Base-by-base conservation (phyloP, 2,329 filamentous ascomycete species). In the Penicillium sp. region DNA sequence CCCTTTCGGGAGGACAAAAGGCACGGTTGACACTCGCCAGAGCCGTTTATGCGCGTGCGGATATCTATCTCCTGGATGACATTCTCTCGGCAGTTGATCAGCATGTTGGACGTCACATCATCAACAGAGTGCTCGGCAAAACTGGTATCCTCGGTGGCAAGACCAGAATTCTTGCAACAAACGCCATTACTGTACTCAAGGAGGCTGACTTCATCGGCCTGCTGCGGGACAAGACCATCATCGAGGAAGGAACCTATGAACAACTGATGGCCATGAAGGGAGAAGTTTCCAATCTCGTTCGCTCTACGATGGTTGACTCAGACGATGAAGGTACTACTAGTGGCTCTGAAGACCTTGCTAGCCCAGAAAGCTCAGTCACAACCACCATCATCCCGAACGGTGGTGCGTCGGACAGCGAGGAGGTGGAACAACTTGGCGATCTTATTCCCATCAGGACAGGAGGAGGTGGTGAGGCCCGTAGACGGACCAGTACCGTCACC, bases 21-120 rank as follows among this genome's bases (percentile, higher is more conserved):
- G 93, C 94, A 55, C 90, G 94, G 61, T 83, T 99, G 60, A 93
- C 92, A 15, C 82, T 99, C 54, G 94, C 94, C 41, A 86, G 94
- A 73, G 93, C 96, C 31, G 94, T 99, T 1, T 99, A 99, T 71
- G 93, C 96, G 51, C 86, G 94, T 66, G 92, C 94, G n/a, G 96
- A 99, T 73, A 86, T 99, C 49, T 97, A 97, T 70, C 82, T 99
- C 13, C 82, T 99, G 12, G 94, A 99, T 66, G 94, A 99, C 72
- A 90, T 93, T 60, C 82, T 99, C 12, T 97, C 93, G 17, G 94
- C 96, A 0, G 94, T 99, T n/a, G 94, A 99, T 76, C 93, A 96
- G 63, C 94, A 99, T 71, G 94, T 99, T 58, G 94, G 94, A 49
- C 85, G 91, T 62, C 94, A 99, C 76, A 84, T 99, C 57, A 97